Evolutionary conservation across 2,329 filamentous ascomycete species (phyloP), one percentile per base, ranked within the genome.

Genomic region (Colletotrichum chrysophilum): DNA sequence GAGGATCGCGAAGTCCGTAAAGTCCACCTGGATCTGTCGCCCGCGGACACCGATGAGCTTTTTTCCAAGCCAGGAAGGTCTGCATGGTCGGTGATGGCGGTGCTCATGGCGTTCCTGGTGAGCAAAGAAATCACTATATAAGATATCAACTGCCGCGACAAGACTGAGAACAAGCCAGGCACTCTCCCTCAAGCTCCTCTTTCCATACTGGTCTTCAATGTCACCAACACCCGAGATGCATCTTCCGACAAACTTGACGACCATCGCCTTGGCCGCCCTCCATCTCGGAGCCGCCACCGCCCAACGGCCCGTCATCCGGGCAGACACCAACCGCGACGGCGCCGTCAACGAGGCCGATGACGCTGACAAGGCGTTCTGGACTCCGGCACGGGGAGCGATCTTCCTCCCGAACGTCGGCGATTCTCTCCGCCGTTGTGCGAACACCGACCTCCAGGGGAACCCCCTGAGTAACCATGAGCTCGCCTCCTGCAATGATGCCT

Each of bases 271-370:
- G 28, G 60, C 55, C 34, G 43, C 38, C 21, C 38, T 70, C 21
- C 68, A 65, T 10, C 26, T 70, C 9, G 68, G 68, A 38, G 68
- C 38, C 4, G 30, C n/a, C 21, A 24, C 64, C 38, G 58, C 32
- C 55, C 38, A 55, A n/a, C 55, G 60, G 3, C 78, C 76, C 10
- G 61, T 77, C 10, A 82, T 82, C 5, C 76, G 78, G 10, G 84
- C 84, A n/a, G 84, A 86, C 74, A 84, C 80, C 10, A 85, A 86
- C 67, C 82, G 84, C 3, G 84, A 86, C 58, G 84, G 84, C 9
- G 58, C 70, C 1, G 79, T 85, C 36, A 82, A 85, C 74, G 64
- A 78, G 24, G 71, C 76, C 1, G 82, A 85, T 48, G 21, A 76
- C 0, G 13, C n/a, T 0, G 76, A 73, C 4, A 85, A 84, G 74